Base-by-base conservation (phyloP, 441 rosid species). In the Adansonia rubrostipa region DNA sequence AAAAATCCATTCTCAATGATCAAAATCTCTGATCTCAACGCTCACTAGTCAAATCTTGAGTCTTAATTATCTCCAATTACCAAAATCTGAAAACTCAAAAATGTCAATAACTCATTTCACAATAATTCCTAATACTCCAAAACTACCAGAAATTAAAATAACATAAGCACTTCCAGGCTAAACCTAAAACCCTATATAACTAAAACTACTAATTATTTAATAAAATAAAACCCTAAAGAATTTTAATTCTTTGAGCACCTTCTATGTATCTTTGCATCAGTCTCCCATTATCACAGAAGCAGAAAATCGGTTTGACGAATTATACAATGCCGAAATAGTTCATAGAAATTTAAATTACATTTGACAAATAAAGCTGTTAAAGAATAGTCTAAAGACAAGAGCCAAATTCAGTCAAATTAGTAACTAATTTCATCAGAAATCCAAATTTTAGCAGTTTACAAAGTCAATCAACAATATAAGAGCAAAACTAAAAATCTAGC, bases 111-210 rank as follows among this genome's bases (percentile, higher is more conserved):
- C 20, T 60, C 56, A 20, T 60, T 15, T 44, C 15, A 33, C 56
- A 22, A n/a, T 24, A 33, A 24, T 50, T 24, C 60, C 36, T 44
- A 72, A 17, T 54, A 6, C 11, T 17, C 48, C n/a, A 56, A 54
- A 28, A 45, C 61, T 22, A 24, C 24, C 42, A 36, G 50, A n/a
- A 54, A 72, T 48, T 20, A 72, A 17, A 51, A 51, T 19, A 51
- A 15, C 45, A 28, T 54, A 71, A 56, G 64, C 45, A 72, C 60
- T 42, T 73, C 67, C 20, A 58, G 66, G 67, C 56, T 58, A 42
- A 20, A 73, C 33, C 36, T 17, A 11, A 72, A 73, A 73, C 20
- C 75, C 66, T 19, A 14, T 28, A 73, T 4, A 40, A 33, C 50
- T 51, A 42, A 66, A 40, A 42, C 17, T 66, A 17, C 76, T 28